These are phyloP conservation scores for Prunella vulgaris DNA, from an alignment of 257 asterid species.

Conservation along the genomic window DNA sequence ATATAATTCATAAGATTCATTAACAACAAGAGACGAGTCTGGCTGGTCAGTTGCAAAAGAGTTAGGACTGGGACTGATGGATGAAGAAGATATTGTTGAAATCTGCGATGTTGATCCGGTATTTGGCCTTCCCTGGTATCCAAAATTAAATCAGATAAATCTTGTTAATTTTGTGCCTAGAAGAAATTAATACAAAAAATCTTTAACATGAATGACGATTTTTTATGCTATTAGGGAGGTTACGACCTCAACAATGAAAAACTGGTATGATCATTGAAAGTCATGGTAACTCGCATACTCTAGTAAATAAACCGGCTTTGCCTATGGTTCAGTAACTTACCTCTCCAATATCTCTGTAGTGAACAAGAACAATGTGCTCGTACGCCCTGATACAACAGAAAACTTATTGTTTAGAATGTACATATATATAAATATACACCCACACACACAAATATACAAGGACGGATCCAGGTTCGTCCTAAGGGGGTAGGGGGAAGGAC, in stretches of 20 bases:
- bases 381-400: constrained; percentile 52
- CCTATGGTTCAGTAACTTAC: constrained; percentile 38
- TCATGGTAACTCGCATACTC: constrained; percentile 1
- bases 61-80: constrained; percentile 45
- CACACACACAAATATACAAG: too few species aligned
- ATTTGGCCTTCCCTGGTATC: constrained; percentile 54
- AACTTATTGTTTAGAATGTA: background rate
- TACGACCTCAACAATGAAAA: constrained; percentile 12
- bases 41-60: constrained; percentile 47
- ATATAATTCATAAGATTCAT: constrained; percentile 51
- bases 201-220: constrained; percentile 3
- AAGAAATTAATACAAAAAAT: background rate
- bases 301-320: constrained; percentile 8
- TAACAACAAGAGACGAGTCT: constrained; percentile 42
- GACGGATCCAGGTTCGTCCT: too few species aligned
- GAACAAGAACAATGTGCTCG: constrained; percentile 97
- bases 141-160: constrained; percentile 17
- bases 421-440: background rate
- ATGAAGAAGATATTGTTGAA: constrained; percentile 45
- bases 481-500: too few species aligned
- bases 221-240: constrained; percentile 9
- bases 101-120: constrained; percentile 40
- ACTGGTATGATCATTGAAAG: constrained; percentile 11
- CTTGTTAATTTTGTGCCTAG: constrained; percentile 3
- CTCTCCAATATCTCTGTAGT: constrained; percentile 85